Base-by-base conservation (phyloP, 805 yeast species). In the Kodamaea jinghongensis region DNA sequence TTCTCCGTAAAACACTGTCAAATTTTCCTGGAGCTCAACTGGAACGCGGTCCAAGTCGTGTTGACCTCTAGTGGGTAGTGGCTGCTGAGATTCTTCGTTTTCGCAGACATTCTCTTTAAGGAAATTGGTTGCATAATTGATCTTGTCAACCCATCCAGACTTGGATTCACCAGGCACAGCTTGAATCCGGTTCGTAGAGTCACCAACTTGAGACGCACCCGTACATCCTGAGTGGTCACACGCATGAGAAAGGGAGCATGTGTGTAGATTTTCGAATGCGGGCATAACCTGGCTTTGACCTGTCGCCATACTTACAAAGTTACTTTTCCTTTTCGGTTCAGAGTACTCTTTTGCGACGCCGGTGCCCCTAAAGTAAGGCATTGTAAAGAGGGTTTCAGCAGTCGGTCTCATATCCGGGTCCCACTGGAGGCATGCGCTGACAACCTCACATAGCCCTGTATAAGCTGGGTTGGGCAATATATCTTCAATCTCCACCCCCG, bases 381-480 rank as follows among this genome's bases (percentile, higher is more conserved):
- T 66, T 11, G 60, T 36, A 43, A 79, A 65, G 22, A 85, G 48
- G 6, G 60, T 59, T 1, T 67, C 66, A 2, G 75, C 83, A 28
- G 74, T 71, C 0, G 78, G 73, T 48, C 95, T 70, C n/a, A 60
- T 55, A n/a, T 61, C 58, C 2, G 96, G 95, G 60, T 87, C 81
- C 96, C 96, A 89, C 36, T 72, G 64, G 25, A 89, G 65, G 50
- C 90, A 84, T 1, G 60, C 50, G 45, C 58, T 60, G 6, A 71
- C 73, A 43, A 63, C 63, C 38, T 60, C 70, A 49, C 53, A 76
- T 52, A 60, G 72, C 54, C 56, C 71, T 50, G 41, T 59, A 49
- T 52, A 60, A 28, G 71, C 76, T 0, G 73, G 61, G 42, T 73
- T 62, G 6, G 73, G 67, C 4, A 81, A 55, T 7, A 82, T 46